A percentile compares a stretch with the other conserved stretches of the same genome.
phyloP scores from a whole-genome alignment of 2,329 filamentous ascomycete species.

The Phialophora expanda region DNA sequence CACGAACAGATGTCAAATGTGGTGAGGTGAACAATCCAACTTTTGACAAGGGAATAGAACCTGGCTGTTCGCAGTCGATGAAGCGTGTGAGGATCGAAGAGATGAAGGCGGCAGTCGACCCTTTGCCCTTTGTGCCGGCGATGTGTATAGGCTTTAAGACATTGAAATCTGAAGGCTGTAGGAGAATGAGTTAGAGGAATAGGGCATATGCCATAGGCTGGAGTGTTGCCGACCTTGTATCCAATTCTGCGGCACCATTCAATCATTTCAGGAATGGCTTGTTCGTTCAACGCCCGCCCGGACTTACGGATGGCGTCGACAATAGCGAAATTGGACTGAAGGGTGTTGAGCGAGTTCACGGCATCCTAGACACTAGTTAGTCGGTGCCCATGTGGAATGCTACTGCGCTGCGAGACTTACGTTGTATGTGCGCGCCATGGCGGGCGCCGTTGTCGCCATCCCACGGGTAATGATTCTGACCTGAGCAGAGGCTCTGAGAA shows the following conservation, averaged over 20 bases:
- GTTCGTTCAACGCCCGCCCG: slow-evolving; percentile 73
- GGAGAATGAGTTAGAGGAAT: slow-evolving; percentile 17
- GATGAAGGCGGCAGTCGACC: slow-evolving; percentile 82
- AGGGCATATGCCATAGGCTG: slow-evolving; percentile 56
- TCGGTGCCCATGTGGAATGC: not conserved
- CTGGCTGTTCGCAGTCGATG: slow-evolving; percentile 42
- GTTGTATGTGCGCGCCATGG: slow-evolving; percentile 39
- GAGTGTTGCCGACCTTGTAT: slow-evolving; percentile 64
- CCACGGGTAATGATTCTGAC: slow-evolving; percentile 15
- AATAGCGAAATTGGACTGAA: slow-evolving; percentile 79
- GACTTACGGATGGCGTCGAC: slow-evolving; percentile 79
- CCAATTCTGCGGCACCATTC: slow-evolving; percentile 77
- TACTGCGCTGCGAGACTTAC: slow-evolving; percentile 22
- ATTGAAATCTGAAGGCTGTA: slow-evolving; percentile 66
- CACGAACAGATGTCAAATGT: slow-evolving; percentile 80
- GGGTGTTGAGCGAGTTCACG: slow-evolving; percentile 72
- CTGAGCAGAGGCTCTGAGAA: slow-evolving; percentile 13
- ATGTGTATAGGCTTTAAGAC: slow-evolving; percentile 72
- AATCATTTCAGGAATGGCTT: slow-evolving; percentile 80
- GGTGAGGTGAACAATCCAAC: slow-evolving; percentile 85
- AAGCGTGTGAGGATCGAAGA: slow-evolving; percentile 77
- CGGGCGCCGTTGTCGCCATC: slow-evolving; percentile 25
- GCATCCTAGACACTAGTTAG: slow-evolving; percentile 60
- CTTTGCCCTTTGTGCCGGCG: slow-evolving; percentile 93
- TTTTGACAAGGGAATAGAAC: slow-evolving; percentile 52